Conservation (phyloP, 2,329 filamentous ascomycete genomes). For the Calonectria hongkongensis region DNA sequence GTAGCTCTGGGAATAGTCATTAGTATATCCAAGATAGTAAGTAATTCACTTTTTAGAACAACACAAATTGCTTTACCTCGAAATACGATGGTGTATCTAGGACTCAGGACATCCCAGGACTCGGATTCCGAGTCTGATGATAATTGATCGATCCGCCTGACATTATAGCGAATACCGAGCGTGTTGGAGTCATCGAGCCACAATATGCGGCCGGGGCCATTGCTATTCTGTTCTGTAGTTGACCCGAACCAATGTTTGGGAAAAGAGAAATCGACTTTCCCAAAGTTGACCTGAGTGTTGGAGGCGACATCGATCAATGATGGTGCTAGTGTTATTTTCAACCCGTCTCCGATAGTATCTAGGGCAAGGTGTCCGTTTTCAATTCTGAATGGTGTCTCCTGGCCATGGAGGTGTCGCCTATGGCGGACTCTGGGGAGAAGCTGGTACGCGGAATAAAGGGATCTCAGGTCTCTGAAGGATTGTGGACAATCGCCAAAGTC, state of each 20-base stretch:
- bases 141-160: neutral
- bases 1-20: neutral
- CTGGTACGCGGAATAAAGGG: neutral
- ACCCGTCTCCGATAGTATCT: neutral
- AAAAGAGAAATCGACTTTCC: neutral
- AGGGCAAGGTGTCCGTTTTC: neutral
- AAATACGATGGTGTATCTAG: neutral
- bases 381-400: neutral
- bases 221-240: neutral
- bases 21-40: neutral
- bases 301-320: neutral
- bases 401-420: too few species aligned
- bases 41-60: too few species aligned
- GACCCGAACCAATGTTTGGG: neutral
- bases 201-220: neutral
- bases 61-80: neutral
- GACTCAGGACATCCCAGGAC: too few species aligned
- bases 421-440: neutral
- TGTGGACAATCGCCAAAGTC: constrained; percentile 9
- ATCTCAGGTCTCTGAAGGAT: neutral
- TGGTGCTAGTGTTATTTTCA: neutral
- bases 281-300: neutral
- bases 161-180: neutral
- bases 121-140: neutral
- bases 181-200: neutral